Base-by-base conservation (phyloP, 768 basidiomycete genomes). In the Suillus weaverae region DNA sequence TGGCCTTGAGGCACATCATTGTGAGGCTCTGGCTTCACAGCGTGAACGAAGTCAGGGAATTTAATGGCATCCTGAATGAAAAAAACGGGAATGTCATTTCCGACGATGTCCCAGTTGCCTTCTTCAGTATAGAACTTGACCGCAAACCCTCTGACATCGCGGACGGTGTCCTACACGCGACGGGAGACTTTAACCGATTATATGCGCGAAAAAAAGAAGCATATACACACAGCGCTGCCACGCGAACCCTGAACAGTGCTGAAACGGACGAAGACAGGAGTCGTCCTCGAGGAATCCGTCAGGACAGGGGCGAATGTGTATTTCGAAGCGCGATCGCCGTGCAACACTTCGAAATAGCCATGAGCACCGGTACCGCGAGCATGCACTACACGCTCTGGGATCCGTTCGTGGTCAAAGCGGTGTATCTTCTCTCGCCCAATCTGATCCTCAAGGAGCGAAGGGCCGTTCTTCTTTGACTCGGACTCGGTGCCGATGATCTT, bases 111-210 rank as follows among this genome's bases (percentile, higher is more conserved):
- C 89, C 89, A 91, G 68, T 92, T 94, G 5, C 93, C 93, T 74
- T 95, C 90, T 1, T 87, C 74, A 0, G 94, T 93, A 74, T 94
- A 95, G 69, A 95, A 87, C 71, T 94, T 89, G 61, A 83, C 78
- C 0, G 95, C 94, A 71, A 96, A 96, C 0, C 94, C 94, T 66
- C 94, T 86, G 30, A 94, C 92, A 70, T 96, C 94, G 46, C 93
- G 86, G 48, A 91, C 90, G 32, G 88, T 89, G 67, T 89, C 87
- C 84, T 88, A 60, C 30, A 63, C 56, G 48, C 16, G n/a, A 26
- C n/a, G 30, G 44, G 41, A 43, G 13, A 35, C 30, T 30, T 65
- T 20, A 69, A 16, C 11, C 8, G 30, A 39, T 60, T 32, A 60
- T 26, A 60, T 18, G 39, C 36, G 48, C 32, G n/a, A 55, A 36